phyloP scores from a whole-genome alignment of 2,329 filamentous ascomycete species.

The Fusarium humuli region DNA sequence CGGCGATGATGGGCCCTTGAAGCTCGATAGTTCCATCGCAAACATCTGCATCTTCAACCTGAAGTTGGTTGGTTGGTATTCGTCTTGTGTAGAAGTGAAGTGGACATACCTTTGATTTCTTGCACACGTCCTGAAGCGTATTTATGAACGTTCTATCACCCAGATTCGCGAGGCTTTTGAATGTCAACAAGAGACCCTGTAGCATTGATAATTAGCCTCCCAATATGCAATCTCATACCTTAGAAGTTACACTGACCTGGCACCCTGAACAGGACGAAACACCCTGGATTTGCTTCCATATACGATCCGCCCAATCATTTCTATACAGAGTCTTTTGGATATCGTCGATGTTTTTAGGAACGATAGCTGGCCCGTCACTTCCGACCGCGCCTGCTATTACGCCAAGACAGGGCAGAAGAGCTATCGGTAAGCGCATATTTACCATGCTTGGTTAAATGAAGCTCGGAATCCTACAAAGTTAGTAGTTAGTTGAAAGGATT shows the following conservation, averaged over 20 bases:
- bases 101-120: conserved; percentile 47
- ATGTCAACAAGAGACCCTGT: conserved; percentile 51
- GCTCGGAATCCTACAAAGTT: background rate
- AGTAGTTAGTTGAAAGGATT: background rate
- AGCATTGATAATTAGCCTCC: conserved; percentile 2
- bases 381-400: conserved; percentile 19
- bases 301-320: conserved; percentile 29
- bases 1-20: conserved; percentile 66
- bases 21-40: conserved; percentile 63
- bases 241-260: conserved; percentile 21
- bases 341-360: conserved; percentile 5
- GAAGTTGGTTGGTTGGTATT: background rate
- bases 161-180: conserved; percentile 58
- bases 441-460: background rate
- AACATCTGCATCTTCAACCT: conserved; percentile 66
- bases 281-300: conserved; percentile 32
- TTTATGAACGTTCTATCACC: conserved; percentile 57
- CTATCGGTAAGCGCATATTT: conserved; percentile 21
- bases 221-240: background rate
- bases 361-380: conserved; percentile 7
- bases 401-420: conserved; percentile 23
- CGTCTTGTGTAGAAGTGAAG: background rate
- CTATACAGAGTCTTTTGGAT: conserved; percentile 26
- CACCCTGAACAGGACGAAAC: conserved; percentile 42
- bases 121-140: conserved; percentile 50